Evolutionary conservation across 805 yeast species (phyloP).

Genomic region (Kluyveromyces aestuarii): DNA sequence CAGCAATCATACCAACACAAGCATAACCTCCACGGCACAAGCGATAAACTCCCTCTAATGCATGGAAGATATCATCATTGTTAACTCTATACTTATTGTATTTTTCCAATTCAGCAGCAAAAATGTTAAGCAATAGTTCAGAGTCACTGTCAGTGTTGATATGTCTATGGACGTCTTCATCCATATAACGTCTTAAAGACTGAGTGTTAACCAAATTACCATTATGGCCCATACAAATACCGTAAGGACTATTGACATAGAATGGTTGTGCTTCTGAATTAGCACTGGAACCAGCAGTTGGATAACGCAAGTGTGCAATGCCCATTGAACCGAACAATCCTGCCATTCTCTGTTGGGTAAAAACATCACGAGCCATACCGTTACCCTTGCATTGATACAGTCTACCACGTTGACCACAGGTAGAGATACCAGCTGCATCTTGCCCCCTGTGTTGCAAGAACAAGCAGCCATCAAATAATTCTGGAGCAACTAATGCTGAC

Average conservation of each 20-base stretch:
- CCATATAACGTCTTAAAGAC: constrained; percentile 69
- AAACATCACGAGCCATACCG: constrained; percentile 97
- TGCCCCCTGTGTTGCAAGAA: constrained; percentile 96
- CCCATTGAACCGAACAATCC: constrained; percentile 92
- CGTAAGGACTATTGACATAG: constrained; percentile 95
- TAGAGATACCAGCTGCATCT: constrained; percentile 98
- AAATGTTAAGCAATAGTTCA: constrained; percentile 78
- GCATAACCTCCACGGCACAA: constrained; percentile 95
- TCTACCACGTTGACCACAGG: constrained; percentile 90
- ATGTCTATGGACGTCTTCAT: constrained; percentile 91
- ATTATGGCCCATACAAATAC: constrained; percentile 82
- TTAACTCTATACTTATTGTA: constrained; percentile 90
- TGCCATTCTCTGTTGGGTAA: constrained; percentile 70
- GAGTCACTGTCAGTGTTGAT: constrained; percentile 96
- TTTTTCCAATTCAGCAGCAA: constrained; percentile 86
- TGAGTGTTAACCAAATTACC: constrained; percentile 89
- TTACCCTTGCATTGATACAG: constrained; percentile 96
- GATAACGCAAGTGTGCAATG: constrained; percentile 87
- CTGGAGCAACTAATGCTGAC: constrained; percentile 69
- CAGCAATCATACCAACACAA: constrained; percentile 90
- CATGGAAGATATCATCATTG: constrained; percentile 79
- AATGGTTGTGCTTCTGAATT: constrained; percentile 98
- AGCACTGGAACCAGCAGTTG: constrained; percentile 94
- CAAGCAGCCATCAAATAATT: constrained; percentile 84
- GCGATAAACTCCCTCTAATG: constrained; percentile 72